phyloP scores from a whole-genome alignment of 1,284 basidiomycete genomes.

The Boletus mariae region DNA sequence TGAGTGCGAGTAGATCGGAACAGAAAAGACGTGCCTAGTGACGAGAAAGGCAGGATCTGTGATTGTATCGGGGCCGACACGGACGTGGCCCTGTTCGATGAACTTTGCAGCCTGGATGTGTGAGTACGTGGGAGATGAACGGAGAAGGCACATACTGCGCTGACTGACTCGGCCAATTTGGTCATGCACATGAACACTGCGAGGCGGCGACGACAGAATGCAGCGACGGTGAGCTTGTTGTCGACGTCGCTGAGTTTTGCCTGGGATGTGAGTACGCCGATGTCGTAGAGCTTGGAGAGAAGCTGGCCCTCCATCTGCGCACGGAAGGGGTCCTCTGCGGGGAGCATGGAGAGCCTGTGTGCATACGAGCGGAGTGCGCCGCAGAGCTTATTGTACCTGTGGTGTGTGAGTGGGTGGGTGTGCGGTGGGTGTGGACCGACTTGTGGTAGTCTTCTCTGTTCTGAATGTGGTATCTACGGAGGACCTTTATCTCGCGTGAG shows the following conservation, averaged over 20 bases:
- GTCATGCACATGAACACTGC: slow-evolving; percentile 91
- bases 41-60: slow-evolving; percentile 97
- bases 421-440: slow-evolving; percentile 39
- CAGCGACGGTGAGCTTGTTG: slow-evolving; percentile 92
- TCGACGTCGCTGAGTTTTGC: slow-evolving; percentile 91
- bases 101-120: slow-evolving; percentile 82
- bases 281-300: slow-evolving; percentile 95
- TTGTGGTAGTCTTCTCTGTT: slow-evolving; percentile 96
- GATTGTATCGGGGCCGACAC: slow-evolving; percentile 94
- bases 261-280: slow-evolving; percentile 81
- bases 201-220: slow-evolving; percentile 88
- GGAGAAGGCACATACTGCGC: slow-evolving; percentile 64
- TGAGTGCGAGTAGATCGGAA: slow-evolving; percentile 9
- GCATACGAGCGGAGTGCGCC: slow-evolving; percentile 85
- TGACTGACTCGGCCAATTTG: slow-evolving; percentile 96
- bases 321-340: slow-evolving; percentile 88
- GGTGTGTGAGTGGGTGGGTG: slow-evolving; percentile 4
- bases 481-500: slow-evolving; percentile 89
- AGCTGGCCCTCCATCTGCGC: slow-evolving; percentile 82
- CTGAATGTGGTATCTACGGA: slow-evolving; percentile 95
- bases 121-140: slow-evolving; percentile 4
- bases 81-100: slow-evolving; percentile 97
- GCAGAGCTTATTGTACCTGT: slow-evolving; percentile 92
- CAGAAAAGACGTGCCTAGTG: slow-evolving; percentile 55
- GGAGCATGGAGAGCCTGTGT: slow-evolving; percentile 84